phyloP scores from a whole-genome alignment of 352 stramenopile species.

The Globisporangium cederbergense region DNA sequence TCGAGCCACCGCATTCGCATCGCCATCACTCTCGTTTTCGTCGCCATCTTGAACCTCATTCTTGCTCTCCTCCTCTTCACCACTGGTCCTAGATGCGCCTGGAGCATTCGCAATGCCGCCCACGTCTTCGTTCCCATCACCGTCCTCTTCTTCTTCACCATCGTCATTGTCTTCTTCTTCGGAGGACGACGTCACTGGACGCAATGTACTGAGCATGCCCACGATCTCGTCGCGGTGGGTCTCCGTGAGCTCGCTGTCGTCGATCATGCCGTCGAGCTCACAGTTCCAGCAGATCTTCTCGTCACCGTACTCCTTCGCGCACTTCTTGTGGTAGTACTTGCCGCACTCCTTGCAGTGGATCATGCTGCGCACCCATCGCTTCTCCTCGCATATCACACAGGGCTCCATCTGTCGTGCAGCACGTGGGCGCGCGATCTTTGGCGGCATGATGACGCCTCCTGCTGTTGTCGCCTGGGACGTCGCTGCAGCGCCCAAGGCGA shows the following conservation, averaged over 20 bases:
- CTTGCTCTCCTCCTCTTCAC: not conserved
- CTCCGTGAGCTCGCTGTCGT: conserved; percentile 69
- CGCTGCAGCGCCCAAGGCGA: not conserved
- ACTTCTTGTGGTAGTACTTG: conserved; percentile 73
- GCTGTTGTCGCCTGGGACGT: not conserved
- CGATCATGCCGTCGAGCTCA: conserved; percentile 67
- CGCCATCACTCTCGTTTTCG: conserved; percentile 5
- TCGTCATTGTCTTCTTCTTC: conserved; percentile 18
- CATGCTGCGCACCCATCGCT: conserved; percentile 29
- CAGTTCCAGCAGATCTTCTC: conserved; percentile 75
- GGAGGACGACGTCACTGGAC: conserved; percentile 15
- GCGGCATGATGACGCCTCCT: conserved; percentile 16
- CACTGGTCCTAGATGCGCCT: not conserved
- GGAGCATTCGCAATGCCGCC: not conserved
- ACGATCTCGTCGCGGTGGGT: conserved; percentile 39
- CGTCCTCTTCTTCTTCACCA: conserved; percentile 5
- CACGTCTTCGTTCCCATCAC: not conserved
- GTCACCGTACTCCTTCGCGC: conserved; percentile 66
- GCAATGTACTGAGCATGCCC: conserved; percentile 44
- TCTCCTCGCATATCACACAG: conserved; percentile 62
- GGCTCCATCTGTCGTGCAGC: conserved; percentile 31
- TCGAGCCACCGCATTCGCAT: conserved; percentile 5
- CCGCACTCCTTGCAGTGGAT: conserved; percentile 42
- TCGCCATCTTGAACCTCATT: conserved; percentile 11
- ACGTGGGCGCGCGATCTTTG: conserved; percentile 20